Percentiles rank a stretch among this genome's conserved stretches.
phyloP scores from a whole-genome alignment of 768 basidiomycete species.

The Boletus fagicola region DNA sequence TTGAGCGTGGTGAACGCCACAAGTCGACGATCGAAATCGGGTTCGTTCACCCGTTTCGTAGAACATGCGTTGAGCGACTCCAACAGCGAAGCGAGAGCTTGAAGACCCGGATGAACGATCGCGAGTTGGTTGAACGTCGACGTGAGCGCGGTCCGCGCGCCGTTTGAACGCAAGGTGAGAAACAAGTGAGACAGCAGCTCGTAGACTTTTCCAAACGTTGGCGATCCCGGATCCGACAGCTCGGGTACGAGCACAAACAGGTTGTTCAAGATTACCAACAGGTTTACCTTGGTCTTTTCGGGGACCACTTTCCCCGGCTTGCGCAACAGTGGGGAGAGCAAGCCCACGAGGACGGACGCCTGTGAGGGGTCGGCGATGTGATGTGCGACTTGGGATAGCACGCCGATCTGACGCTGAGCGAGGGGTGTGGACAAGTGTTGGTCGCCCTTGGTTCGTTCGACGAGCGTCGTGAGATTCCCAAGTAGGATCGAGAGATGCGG shows the following conservation, averaged over 20 bases:
- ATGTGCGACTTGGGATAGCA: constrained; percentile 77
- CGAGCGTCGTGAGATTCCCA: constrained; percentile 63
- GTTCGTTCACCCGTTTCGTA: constrained; percentile 76
- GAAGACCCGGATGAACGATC: constrained; percentile 40
- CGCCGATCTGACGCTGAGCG: constrained; percentile 75
- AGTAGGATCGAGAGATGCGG: constrained; percentile 74
- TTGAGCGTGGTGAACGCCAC: constrained; percentile 73
- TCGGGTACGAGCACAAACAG: constrained; percentile 68
- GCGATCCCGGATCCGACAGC: constrained; percentile 45
- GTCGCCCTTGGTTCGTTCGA: constrained; percentile 58
- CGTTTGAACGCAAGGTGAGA: constrained; percentile 68
- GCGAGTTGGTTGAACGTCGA: constrained; percentile 58
- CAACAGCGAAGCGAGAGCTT: constrained; percentile 51
- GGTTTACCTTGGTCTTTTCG: constrained; percentile 82
- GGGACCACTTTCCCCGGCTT: constrained; percentile 72
- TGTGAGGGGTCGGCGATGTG: constrained; percentile 69
- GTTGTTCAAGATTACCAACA: constrained; percentile 68
- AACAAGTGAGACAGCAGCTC: constrained; percentile 74
- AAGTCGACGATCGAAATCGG: constrained; percentile 87
- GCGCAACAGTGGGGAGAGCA: constrained; percentile 79
- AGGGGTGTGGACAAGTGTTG: constrained; percentile 57
- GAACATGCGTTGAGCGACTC: constrained; percentile 85
- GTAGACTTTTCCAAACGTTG: constrained; percentile 52
- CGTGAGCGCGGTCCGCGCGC: constrained; percentile 67
- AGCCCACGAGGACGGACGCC: constrained; percentile 64